A percentile compares a stretch with the other conserved stretches of the same genome.
These are phyloP conservation scores for Mycena polygramma DNA, from an alignment of 768 basidiomycete genomes.

Conservation along the genomic window DNA sequence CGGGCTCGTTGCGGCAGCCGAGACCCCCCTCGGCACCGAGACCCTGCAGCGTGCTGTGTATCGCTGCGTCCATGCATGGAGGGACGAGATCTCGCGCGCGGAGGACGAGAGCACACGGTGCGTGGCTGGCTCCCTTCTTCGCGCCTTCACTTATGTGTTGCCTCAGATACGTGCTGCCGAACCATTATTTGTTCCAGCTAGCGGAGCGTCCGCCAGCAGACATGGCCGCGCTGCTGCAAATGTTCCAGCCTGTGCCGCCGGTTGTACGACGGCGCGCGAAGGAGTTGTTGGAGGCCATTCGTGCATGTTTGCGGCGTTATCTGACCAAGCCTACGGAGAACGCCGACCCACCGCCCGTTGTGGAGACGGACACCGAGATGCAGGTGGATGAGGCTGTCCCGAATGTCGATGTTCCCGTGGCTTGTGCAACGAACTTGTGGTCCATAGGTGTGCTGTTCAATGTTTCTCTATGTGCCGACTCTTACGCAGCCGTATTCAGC, in stretches of 20 bases:
- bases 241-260: constrained; percentile 73
- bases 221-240: constrained; percentile 69
- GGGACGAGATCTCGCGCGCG: constrained; percentile 81
- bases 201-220: constrained; percentile 80
- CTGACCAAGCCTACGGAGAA: constrained; percentile 31
- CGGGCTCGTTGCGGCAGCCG: constrained; percentile 54
- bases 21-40: constrained; percentile 50
- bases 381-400: constrained; percentile 31
- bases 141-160: constrained; percentile 1
- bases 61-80: constrained; percentile 82
- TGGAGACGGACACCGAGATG: constrained; percentile 17
- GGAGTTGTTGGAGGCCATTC: constrained; percentile 76
- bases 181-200: constrained; percentile 79
- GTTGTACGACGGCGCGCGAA: constrained; percentile 71
- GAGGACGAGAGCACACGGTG: constrained; percentile 91
- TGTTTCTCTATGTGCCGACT: not conserved
- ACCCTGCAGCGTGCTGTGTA: constrained; percentile 74
- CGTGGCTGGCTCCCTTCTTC: constrained; percentile 38
- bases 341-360: constrained; percentile 20
- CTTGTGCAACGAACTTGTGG: constrained; percentile 43
- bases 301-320: constrained; percentile 57
- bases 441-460: constrained; percentile 40
- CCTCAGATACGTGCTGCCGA: constrained; percentile 75
- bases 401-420: constrained; percentile 14
- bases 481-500: not conserved